Evolutionary conservation across 176 grass and related monocot species (phyloP).

Genomic region (Carex cristatella): DNA sequence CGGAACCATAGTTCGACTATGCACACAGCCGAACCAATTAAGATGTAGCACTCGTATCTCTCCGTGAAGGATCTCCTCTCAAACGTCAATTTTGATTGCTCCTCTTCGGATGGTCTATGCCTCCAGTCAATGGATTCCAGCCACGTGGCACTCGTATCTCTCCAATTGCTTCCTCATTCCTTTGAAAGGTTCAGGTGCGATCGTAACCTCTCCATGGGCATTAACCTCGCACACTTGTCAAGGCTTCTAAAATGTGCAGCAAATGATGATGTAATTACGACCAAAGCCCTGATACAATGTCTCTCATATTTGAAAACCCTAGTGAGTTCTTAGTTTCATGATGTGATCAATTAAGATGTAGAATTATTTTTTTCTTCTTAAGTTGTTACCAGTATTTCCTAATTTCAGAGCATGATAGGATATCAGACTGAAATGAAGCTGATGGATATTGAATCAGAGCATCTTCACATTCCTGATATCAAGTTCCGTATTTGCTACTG

Average conservation of each 20-base stretch:
- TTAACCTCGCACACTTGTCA: slow-evolving; percentile 13
- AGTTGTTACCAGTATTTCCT: too few relatives aligned
- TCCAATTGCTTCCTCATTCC: not conserved
- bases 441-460: slow-evolving; percentile 42
- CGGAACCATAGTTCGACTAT: not conserved
- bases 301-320: too few relatives aligned
- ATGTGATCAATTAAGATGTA: too few relatives aligned
- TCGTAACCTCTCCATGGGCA: slow-evolving; percentile 22
- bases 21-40: not conserved
- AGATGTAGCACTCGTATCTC: not conserved
- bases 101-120: not conserved
- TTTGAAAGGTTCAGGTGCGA: slow-evolving; percentile 16
- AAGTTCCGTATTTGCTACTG: not conserved
- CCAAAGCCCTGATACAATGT: too few relatives aligned
- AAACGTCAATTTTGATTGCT: not conserved
- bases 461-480: slow-evolving; percentile 36
- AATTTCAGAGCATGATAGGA: not conserved
- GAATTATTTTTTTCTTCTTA: too few relatives aligned
- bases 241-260: too few relatives aligned
- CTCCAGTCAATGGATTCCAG: slow-evolving; percentile 20
- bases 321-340: too few relatives aligned
- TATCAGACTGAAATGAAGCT: slow-evolving; percentile 38
- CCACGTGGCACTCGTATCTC: slow-evolving; percentile 19
- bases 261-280: too few relatives aligned
- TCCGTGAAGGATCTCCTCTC: slow-evolving; percentile 3